Base-by-base conservation (phyloP, 768 basidiomycete genomes). In the Lactifluus rugatus region DNA sequence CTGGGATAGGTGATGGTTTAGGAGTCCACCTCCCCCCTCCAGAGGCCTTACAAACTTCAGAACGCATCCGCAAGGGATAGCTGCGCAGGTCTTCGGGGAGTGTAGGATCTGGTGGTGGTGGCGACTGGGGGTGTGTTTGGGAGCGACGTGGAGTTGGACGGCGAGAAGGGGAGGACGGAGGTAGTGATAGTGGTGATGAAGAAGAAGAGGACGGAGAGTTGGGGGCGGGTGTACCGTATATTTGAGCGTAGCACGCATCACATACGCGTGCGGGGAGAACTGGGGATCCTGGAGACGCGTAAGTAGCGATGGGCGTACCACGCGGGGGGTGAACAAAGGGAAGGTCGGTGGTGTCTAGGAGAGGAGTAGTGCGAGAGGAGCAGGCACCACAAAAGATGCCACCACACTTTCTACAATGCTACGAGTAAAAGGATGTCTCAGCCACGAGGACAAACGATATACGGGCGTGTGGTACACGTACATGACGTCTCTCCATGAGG, bases 321-420 rank as follows among this genome's bases (percentile, higher is more conserved):
- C 82, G 79, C 1, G 88, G 89, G 1, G 88, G 89, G 45, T 84
- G 75, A 48, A 88, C 71, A 70, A 91, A 89, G 52, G 74, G 68
- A 41, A 91, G 82, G 54, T 77, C 76, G 9, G 86, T 79, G n/a
- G 85, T 79, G 67, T 90, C 89, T 54, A 90, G 78, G 4, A 90
- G 80, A 13, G 78, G 73, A 0, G 84, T 88, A 6, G 74, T 66
- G 54, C 78, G 78, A 6, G 78, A 72, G 1, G 82, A 78, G 68
- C 89, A 90, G 6, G 76, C 69, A 48, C 70, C 69, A 71, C 89
- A 91, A 68, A 83, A 89, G 31, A 90, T 73, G 61, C 86, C 87
- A 50, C 89, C 89, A 63, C 89, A 90, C 68, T 89, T 90, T 69
- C 89, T 80, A 70, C 89, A 91, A 60, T 91, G 89, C 84, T 87